These are phyloP conservation scores for Kodamaea fungicola DNA, from an alignment of 1,139 yeast genomes.

Conservation along the genomic window DNA sequence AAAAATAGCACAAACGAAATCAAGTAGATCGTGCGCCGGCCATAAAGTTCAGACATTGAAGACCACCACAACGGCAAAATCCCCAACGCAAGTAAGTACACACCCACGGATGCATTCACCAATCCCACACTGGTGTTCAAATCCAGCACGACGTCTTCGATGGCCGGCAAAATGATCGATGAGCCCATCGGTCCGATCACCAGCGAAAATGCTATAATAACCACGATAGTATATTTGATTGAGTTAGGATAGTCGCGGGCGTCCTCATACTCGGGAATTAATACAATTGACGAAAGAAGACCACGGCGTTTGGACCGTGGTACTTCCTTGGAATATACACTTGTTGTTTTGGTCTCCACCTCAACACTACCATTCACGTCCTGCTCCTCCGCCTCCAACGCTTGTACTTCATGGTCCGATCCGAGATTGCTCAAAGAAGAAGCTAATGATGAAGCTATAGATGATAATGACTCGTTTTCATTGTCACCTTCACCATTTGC, in stretches of 20 bases:
- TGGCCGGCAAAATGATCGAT: constrained; percentile 77
- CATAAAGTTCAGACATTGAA: constrained; percentile 68
- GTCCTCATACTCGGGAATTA: constrained; percentile 71
- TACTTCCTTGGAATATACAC: constrained; percentile 24
- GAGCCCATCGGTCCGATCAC: constrained; percentile 92
- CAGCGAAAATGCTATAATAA: constrained; percentile 70
- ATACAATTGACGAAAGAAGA: constrained; percentile 44
- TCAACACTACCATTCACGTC: no score
- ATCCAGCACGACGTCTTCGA: constrained; percentile 53
- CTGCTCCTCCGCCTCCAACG: no score
- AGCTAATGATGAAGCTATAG: background rate
- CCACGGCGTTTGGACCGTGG: constrained; percentile 52
- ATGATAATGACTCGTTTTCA: no score
- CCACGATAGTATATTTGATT: constrained; percentile 54
- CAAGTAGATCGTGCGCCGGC: constrained; percentile 71
- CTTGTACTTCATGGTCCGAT: no score
- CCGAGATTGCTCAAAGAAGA: background rate
- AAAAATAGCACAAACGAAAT: constrained; percentile 61
- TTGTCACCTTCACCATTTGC: no score
- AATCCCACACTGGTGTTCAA: constrained; percentile 55
- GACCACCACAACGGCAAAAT: constrained; percentile 91
- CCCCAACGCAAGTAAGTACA: constrained; percentile 70
- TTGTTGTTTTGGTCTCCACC: background rate
- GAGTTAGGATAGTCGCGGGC: constrained; percentile 58
- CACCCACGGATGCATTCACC: constrained; percentile 78